A percentile compares a stretch with the other conserved stretches of the same genome.
Evolutionary conservation across 352 stramenopile species (phyloP).

Genomic region (Phytophthora boehmeriae): DNA sequence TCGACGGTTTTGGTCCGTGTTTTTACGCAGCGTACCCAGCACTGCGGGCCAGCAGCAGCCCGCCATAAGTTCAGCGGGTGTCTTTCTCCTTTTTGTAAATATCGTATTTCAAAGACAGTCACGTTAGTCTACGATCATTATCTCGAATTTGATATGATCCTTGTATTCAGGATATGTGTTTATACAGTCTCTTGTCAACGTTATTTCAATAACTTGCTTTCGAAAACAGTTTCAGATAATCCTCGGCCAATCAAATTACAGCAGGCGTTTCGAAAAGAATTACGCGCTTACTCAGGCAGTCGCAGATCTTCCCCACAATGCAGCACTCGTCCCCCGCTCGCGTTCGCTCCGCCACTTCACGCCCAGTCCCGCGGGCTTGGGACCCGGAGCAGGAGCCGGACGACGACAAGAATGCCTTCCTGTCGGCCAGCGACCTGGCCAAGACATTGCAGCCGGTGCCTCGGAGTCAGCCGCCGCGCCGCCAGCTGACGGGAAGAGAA

Average conservation of each 20-base stretch:
- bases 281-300: constrained; percentile 20
- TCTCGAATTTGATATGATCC: too few species aligned
- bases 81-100: too few species aligned
- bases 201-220: too few species aligned
- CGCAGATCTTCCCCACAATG: constrained; percentile 17
- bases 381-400: constrained; percentile 7
- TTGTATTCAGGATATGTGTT: too few species aligned
- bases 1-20: too few species aligned
- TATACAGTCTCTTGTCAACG: too few species aligned
- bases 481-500: constrained; percentile 10
- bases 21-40: too few species aligned
- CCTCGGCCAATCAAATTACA: constrained; percentile 10
- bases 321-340: background rate
- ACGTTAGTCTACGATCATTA: too few species aligned
- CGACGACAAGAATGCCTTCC: constrained; percentile 27
- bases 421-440: constrained; percentile 38
- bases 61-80: too few species aligned
- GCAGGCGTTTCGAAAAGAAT: constrained; percentile 17
- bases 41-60: too few species aligned
- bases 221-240: background rate
- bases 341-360: too few species aligned
- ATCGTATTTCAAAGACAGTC: too few species aligned
- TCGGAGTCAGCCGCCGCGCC: constrained; percentile 6
- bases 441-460: constrained; percentile 38
- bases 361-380: constrained; percentile 12